Evolutionary conservation across 768 basidiomycete genomes (phyloP), one percentile per base, ranked within the genome.

Genomic region (Lentinus brumalis): DNA sequence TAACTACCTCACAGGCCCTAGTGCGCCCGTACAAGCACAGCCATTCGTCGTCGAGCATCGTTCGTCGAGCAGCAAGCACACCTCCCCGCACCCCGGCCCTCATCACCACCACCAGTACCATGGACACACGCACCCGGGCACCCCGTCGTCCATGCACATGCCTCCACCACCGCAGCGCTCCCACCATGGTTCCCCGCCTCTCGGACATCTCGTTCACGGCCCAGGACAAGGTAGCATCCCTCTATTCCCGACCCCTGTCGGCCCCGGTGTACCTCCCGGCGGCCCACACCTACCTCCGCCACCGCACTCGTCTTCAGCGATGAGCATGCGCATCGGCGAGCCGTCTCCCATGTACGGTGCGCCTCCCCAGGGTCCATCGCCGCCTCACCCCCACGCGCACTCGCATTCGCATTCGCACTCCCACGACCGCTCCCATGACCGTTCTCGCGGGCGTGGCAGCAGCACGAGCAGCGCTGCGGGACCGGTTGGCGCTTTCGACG

Each of bases 331-430:
- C 56, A 12, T 54, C n/a, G 59, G 47, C 30, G 73, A 75, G 46
- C 73, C 70, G 1, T 72, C 74, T 5, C 63, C 67, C 10, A 74
- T 75, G 70, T 74, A 71, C 64, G 67, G 62, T 15, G 67, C 61
- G 1, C 59, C 63, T 52, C 57, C 72, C 45, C 12, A 67, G 66
- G 41, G 67, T 65, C 44, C 67, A 58, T 70, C 71, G 26, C 75
- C 74, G 53, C 66, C n/a, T 16, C 53, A n/a, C 57, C 68, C 11
- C 40, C 66, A 39, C 56, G 39, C 18, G 50, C 69, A 40, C 55
- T 59, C 44, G 12, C 46, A 47, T 26, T 59, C 44, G 12, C 46
- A 47, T 26, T 4, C 14, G 15, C 53, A 16, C 59, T 50, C 26
- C 26, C 63, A 39, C 61, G 46, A 21, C 53, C 45, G 16, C 53